Percentiles rank a stretch among this genome's conserved stretches.
phyloP scores from a whole-genome alignment of 192 early-diverging fungal genomes.

The Coemansia umbellata region DNA sequence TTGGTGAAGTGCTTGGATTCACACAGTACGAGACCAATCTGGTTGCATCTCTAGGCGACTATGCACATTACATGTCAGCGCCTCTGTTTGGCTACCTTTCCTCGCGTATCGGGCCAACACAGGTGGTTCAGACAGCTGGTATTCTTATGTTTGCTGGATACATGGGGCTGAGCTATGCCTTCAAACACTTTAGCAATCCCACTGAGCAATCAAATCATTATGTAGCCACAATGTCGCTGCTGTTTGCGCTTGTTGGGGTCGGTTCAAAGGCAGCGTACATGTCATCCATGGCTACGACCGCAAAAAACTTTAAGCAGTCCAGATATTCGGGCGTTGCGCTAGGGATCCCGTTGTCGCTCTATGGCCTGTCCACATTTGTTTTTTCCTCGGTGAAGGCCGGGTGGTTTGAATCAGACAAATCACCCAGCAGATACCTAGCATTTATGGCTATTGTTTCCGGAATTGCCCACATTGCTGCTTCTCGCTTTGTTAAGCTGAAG shows the following conservation, averaged over 20 bases:
- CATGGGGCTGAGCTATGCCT: slow-evolving; percentile 33
- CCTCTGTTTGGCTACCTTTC: slow-evolving; percentile 57
- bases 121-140: slow-evolving; percentile 23
- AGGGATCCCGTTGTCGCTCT: slow-evolving; percentile 56
- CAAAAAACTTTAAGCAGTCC: slow-evolving; percentile 54
- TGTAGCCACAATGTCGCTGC: slow-evolving; percentile 47
- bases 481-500: slow-evolving; percentile 22
- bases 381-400: slow-evolving; percentile 57
- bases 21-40: slow-evolving; percentile 59
- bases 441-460: slow-evolving; percentile 53
- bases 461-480: slow-evolving; percentile 46
- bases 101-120: slow-evolving; percentile 41
- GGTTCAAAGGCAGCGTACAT: slow-evolving; percentile 61
- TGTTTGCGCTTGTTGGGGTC: slow-evolving; percentile 56
- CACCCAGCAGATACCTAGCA: slow-evolving; percentile 51
- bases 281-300: slow-evolving; percentile 58
- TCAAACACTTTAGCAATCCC: slow-evolving; percentile 9
- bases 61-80: slow-evolving; percentile 62
- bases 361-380: slow-evolving; percentile 60
- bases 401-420: slow-evolving; percentile 48
- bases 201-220: slow-evolving; percentile 12
- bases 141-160: slow-evolving; percentile 44
- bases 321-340: slow-evolving; percentile 55
- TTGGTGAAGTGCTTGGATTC: slow-evolving; percentile 53
- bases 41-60: slow-evolving; percentile 61